Base-by-base conservation (phyloP, 2,329 filamentous ascomycete genomes). In the Botrytis hyacinthi region DNA sequence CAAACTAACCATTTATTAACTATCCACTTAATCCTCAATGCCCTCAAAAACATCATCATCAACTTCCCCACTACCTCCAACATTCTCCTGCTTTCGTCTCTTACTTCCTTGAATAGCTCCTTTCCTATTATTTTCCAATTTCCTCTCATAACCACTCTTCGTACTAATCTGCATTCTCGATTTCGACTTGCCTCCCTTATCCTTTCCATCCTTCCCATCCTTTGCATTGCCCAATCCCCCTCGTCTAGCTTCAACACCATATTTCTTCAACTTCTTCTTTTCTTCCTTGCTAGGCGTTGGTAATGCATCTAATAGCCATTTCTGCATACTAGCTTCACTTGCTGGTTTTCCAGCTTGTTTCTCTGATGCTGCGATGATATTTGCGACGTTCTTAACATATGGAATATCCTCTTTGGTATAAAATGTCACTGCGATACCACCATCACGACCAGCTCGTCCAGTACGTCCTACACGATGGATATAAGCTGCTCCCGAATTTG, bases 341-440 rank as follows among this genome's bases (percentile, higher is more conserved):
- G 85, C 85, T 29, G 80, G 82, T 78, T 84, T 86, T 42, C 87
- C 87, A 2, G 87, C 87, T 79, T 94, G 87, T 82, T 90, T 92
- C 83, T 98, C 93, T 77, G 92, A 94, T 35, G 90, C 89, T 0
- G 92, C 89, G 76, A 99, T 97, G 48, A 98, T 93, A 79, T 98
- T 98, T 48, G 95, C 96, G 42, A 99, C 93, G 76, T 90, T 93
- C 84, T 95, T 97, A 73, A 99, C 89, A 76, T 91, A 94, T 0
- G 93, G 92, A 6, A 98, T 92, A 80, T 99, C 96, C 75, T 98
- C 96, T 81, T 96, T 94, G 0, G 95, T 98, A 83, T 97, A 99
- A 74, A 97, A 92, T 0, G 96, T 99, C 1, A 99, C 92, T 0
- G 94, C 95, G 5, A 97, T 89, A 66, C 96, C 96, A 32, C 95